A percentile compares a stretch with the other conserved stretches of the same genome.
phyloP scores from a whole-genome alignment of 23 red algal species.

The Gracilaria domingensis region DNA sequence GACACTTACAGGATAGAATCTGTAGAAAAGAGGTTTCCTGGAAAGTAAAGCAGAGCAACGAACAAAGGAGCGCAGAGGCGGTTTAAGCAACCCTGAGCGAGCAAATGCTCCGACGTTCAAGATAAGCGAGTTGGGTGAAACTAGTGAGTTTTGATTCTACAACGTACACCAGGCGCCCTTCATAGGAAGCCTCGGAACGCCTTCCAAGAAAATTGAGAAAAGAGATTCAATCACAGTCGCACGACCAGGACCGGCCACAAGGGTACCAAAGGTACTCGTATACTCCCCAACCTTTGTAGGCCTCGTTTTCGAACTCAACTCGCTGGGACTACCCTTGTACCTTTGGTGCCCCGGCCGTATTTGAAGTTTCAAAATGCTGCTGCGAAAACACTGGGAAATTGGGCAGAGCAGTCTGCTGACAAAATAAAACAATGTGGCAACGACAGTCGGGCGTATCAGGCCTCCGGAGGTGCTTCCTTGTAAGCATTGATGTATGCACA shows the following conservation, averaged over 20 bases:
- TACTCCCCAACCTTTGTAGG: too few relatives aligned
- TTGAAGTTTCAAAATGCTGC: too few relatives aligned
- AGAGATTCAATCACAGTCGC: neutral
- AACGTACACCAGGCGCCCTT: neutral
- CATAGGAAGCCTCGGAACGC: neutral
- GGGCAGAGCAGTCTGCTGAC: too few relatives aligned
- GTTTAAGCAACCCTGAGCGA: neutral
- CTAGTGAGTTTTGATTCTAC: neutral
- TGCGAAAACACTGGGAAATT: too few relatives aligned
- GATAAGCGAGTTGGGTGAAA: neutral
- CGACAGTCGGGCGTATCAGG: too few relatives aligned
- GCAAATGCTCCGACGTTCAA: neutral
- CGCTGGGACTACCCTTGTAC: too few relatives aligned
- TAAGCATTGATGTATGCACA: too few relatives aligned
- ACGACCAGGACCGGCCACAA: too few relatives aligned
- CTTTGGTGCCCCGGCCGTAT: too few relatives aligned
- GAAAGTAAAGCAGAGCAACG: neutral
- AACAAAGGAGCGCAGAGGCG: neutral
- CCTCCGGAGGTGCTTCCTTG: too few relatives aligned
- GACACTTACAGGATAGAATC: neutral
- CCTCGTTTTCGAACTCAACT: neutral
- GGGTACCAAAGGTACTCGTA: too few relatives aligned
- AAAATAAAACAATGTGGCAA: too few relatives aligned
- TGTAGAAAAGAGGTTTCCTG: neutral
- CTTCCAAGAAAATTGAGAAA: neutral